Percentiles rank a stretch among this genome's conserved stretches.
These are phyloP conservation scores for Euphrasia arctica DNA, from an alignment of 305 asterid species.

Conservation along the genomic window DNA sequence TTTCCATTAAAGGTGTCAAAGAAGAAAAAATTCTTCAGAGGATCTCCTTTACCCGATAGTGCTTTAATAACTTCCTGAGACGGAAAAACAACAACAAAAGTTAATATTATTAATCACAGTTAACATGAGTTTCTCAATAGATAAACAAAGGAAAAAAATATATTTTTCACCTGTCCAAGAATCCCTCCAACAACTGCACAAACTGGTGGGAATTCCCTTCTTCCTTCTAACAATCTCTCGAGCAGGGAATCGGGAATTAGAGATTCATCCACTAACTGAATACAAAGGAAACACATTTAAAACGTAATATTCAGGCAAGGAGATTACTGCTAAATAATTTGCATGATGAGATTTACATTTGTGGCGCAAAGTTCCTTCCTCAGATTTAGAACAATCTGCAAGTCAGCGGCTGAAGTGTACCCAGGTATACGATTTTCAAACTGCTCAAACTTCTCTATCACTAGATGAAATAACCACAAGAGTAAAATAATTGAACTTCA, in stretches of 20 bases:
- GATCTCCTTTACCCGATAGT: conserved; percentile 95
- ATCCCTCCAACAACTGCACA: conserved; percentile 90
- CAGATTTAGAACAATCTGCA: conserved; percentile 53
- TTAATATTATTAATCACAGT: background rate
- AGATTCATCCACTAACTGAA: conserved; percentile 65
- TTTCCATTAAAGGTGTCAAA: conserved; percentile 81
- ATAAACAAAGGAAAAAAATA: background rate
- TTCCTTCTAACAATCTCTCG: conserved; percentile 63
- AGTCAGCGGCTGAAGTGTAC: conserved; percentile 68
- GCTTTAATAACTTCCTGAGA: conserved; percentile 94
- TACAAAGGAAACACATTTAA: conserved; percentile 7
- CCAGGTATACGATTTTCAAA: conserved; percentile 65
- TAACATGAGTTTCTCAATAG: background rate
- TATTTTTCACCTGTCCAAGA: conserved; percentile 74
- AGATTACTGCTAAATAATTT: background rate
- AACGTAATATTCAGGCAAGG: background rate
- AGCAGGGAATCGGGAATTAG: conserved; percentile 77
- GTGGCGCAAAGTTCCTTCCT: conserved; percentile 72
- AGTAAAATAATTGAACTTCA: conserved; percentile 2
- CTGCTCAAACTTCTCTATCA: conserved; percentile 83
- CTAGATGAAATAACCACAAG: conserved; percentile 32
- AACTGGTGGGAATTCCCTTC: conserved; percentile 85
- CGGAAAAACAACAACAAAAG: background rate
- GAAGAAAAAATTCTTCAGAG: conserved; percentile 86
- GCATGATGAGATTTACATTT: conserved; percentile 40